Base-by-base conservation (phyloP, 108 stramenopile genomes). In the Ochromonas danica region DNA sequence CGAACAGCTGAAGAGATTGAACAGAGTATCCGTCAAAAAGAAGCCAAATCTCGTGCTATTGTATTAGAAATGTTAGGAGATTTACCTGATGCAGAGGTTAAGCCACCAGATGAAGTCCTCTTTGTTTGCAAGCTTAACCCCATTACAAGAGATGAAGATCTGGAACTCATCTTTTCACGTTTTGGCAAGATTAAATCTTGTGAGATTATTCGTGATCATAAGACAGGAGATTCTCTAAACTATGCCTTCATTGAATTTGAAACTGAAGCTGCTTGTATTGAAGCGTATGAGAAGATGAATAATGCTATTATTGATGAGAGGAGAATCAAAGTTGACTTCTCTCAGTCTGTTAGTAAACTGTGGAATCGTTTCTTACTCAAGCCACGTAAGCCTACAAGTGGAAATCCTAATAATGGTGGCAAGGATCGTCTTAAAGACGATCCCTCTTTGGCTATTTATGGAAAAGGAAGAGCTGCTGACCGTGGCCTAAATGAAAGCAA, bases 61-160 rank as follows among this genome's bases (percentile, higher is more conserved):
- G 94, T 98, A 30, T 86, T 99, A 45, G 98, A 99, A 89, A 97
- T 99, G 95, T 82, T 97, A 43, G 98, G 96, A 0, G 96, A 88
- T 41, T 77, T 88, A 1, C 88, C 85, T 3, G 88, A 89, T 60
- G 88, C 88, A 0, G 87, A 89, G 25, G 78, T 87, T 17, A 89
- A 88, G 74, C 94, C 96, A 27, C 97, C 97, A 0, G 97, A 97
- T 79, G 94, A 97, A 70, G 98, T 98, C 0, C 85, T 99, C 0
- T 99, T 99, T 82, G 94, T 99, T 33, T 97, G 96, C 83, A 99
- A 99, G 88, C 92, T 99, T 45, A 98, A 99, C 78, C 90, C 96
- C 10, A 82, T 95, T 22, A 99, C 98, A 0, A 87, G 90, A 33
- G 96, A 97, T 79, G 98, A 97, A 28, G 98, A 99, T 80, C 82